Conservation (phyloP, 176 grass and related monocot genomes). For the Bromus sterilis region DNA sequence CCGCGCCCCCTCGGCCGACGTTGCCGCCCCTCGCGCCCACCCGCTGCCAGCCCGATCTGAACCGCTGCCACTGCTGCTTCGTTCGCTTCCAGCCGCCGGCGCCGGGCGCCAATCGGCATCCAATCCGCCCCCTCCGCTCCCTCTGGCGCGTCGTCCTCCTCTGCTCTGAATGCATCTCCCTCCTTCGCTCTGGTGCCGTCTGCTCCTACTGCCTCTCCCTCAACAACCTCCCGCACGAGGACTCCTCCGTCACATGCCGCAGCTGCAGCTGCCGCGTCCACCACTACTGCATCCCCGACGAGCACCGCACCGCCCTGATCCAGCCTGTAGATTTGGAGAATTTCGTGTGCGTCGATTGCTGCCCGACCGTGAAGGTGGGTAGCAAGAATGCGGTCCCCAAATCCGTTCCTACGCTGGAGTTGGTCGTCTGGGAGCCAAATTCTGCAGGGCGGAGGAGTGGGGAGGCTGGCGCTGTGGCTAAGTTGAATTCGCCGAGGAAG, state of each 20-base stretch:
- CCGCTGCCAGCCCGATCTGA: slow-evolving; percentile 38
- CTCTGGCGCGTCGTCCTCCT: slow-evolving; percentile 75
- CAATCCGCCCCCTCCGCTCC: slow-evolving; percentile 51
- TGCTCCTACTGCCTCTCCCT: slow-evolving; percentile 83
- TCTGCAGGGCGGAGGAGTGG: not conserved
- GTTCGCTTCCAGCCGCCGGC: slow-evolving; percentile 29
- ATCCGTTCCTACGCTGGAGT: slow-evolving; percentile 3
- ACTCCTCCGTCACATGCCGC: slow-evolving; percentile 33
- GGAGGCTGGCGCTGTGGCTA: not conserved
- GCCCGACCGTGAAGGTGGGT: slow-evolving; percentile 25
- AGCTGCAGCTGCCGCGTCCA: slow-evolving; percentile 52
- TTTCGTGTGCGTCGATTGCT: slow-evolving; percentile 62
- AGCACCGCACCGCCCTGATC: slow-evolving; percentile 44
- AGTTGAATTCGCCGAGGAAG: slow-evolving; percentile 17
- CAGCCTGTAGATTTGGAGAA: slow-evolving; percentile 26
- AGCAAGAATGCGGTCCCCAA: not conserved
- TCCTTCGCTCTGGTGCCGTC: slow-evolving; percentile 26
- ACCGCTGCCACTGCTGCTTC: slow-evolving; percentile 53
- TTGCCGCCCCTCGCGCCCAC: not conserved
- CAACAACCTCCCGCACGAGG: slow-evolving; percentile 21
- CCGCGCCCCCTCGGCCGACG: not conserved
- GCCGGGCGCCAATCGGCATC: slow-evolving; percentile 23
- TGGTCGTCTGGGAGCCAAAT: not conserved
- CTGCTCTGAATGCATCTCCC: slow-evolving; percentile 56
- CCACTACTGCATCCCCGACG: slow-evolving; percentile 35